Conservation (phyloP, 306 rosid species). For the Rosa chinensis region DNA sequence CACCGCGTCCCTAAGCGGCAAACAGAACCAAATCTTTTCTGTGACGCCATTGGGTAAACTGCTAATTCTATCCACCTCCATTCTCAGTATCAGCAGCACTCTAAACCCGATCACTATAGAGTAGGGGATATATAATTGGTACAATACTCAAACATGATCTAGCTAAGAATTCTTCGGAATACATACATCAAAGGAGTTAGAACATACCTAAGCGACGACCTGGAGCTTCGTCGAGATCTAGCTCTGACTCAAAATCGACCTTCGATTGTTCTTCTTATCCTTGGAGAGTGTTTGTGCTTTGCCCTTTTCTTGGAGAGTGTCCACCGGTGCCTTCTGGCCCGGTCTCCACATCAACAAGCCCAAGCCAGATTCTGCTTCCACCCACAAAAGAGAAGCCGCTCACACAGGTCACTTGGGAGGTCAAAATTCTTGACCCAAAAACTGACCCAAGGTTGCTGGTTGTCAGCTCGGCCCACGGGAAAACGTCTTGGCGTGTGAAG, state of each 20-base stretch:
- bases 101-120: background rate
- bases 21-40: conserved; percentile 41
- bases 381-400: no score
- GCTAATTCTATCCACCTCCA: conserved; percentile 49
- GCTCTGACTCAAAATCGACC: background rate
- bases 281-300: background rate
- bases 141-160: background rate
- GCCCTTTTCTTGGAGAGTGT: background rate
- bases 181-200: background rate
- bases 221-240: background rate
- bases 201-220: background rate
- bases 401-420: no score
- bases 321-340: no score
- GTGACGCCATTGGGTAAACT: conserved; percentile 43
- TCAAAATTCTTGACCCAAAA: no score
- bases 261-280: background rate
- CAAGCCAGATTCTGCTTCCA: no score
- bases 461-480: no score
- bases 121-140: background rate
- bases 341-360: no score
- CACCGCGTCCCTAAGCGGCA: conserved; percentile 55
- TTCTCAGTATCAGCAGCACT: background rate
- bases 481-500: no score
- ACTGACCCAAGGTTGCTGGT: no score
- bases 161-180: background rate